Percentiles rank a stretch among this genome's conserved stretches.
These are phyloP conservation scores for Francoa sonchifolia DNA, from an alignment of 441 rosid species.

Conservation along the genomic window DNA sequence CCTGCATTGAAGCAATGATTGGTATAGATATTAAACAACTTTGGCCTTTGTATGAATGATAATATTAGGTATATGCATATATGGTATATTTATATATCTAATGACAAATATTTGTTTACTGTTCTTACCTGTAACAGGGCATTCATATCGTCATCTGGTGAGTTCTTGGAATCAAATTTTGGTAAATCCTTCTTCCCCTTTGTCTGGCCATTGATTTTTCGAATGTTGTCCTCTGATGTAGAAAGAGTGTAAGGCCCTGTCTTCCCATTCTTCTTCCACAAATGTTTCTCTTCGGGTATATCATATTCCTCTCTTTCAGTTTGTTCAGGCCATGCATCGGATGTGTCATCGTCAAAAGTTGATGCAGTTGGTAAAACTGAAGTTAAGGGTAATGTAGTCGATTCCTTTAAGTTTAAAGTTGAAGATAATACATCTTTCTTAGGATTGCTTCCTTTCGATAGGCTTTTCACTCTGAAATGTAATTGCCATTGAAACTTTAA, in stretches of 20 bases:
- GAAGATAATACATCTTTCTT: constrained; percentile 79
- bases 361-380: constrained; percentile 45
- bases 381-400: constrained; percentile 53
- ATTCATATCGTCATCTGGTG: constrained; percentile 45
- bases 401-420: constrained; percentile 60
- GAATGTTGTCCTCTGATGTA: constrained; percentile 39
- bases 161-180: constrained; percentile 32
- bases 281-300: constrained; percentile 52
- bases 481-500: too few relatives aligned
- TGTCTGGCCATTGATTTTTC: constrained; percentile 34
- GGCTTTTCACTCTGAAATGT: constrained; percentile 97
- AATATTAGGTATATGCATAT: too few relatives aligned
- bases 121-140: constrained; percentile 39
- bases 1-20: constrained; percentile 22
- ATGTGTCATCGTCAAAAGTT: constrained; percentile 48
- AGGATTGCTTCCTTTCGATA: constrained; percentile 76
- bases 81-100: too few relatives aligned
- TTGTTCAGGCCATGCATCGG: constrained; percentile 68
- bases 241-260: constrained; percentile 37
- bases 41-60: too few relatives aligned
- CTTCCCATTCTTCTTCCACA: constrained; percentile 66
- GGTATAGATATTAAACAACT: too few relatives aligned
- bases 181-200: constrained; percentile 46
- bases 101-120: neutral
- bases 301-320: constrained; percentile 60